Percentiles rank a stretch among this genome's conserved stretches.
These are phyloP conservation scores for Nitzschia sp. DNA, from an alignment of 108 stramenopile genomes.

Conservation along the genomic window DNA sequence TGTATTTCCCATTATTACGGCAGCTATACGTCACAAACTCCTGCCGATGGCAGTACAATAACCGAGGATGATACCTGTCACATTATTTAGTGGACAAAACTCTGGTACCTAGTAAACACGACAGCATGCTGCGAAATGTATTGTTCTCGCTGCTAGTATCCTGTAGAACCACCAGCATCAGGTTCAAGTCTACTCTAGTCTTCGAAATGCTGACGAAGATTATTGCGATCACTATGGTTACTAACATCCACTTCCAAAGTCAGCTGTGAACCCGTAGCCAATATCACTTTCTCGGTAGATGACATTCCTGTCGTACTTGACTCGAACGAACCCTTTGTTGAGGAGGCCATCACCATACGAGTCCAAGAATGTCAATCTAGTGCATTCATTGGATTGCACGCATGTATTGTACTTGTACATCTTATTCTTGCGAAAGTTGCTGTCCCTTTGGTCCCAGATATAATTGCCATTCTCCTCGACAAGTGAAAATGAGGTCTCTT, in stretches of 20 bases:
- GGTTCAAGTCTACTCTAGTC: too few species aligned
- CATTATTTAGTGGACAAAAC: too few species aligned
- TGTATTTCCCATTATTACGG: too few species aligned
- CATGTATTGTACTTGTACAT: background rate
- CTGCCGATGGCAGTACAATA: too few species aligned
- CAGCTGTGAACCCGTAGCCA: background rate
- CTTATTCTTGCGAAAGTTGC: background rate
- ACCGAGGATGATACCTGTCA: too few species aligned
- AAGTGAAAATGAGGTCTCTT: background rate
- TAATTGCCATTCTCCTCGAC: background rate
- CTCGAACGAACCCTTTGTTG: background rate
- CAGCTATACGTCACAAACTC: too few species aligned
- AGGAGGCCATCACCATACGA: conserved; percentile 6
- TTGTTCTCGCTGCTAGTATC: too few species aligned
- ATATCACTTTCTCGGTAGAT: background rate
- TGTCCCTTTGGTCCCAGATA: background rate
- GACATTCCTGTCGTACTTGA: background rate
- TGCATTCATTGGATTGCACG: background rate
- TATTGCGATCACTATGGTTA: too few species aligned
- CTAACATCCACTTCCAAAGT: background rate
- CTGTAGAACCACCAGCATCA: too few species aligned
- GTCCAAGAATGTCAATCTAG: background rate
- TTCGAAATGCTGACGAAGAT: too few species aligned
- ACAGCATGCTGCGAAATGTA: too few species aligned
- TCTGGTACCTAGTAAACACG: too few species aligned